phyloP scores from a whole-genome alignment of 164 flowering plant genomes.

The Brasenia schreberi region DNA sequence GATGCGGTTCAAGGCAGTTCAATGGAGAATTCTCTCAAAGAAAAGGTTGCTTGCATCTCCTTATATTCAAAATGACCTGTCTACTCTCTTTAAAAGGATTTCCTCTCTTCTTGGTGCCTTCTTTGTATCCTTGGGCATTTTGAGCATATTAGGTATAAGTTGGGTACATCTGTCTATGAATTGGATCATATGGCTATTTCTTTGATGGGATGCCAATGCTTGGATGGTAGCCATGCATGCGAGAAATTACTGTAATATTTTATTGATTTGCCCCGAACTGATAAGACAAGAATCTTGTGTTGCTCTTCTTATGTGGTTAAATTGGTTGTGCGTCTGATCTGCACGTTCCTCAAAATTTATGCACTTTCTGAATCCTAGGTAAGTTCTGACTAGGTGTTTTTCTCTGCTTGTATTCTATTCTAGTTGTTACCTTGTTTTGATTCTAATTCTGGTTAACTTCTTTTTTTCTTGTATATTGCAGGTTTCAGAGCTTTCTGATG shows the following conservation, averaged over 20 bases:
- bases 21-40: neutral
- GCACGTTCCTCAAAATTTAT: neutral
- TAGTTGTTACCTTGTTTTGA: neutral
- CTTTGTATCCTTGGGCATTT: too few relatives aligned
- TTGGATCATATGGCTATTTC: too few relatives aligned
- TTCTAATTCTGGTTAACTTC: neutral
- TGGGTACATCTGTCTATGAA: neutral
- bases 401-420: neutral
- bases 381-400: neutral
- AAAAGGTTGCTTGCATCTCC: neutral
- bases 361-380: neutral
- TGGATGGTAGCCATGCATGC: neutral
- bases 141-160: too few relatives aligned
- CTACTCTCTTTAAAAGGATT: too few relatives aligned
- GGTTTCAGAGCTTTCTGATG: neutral
- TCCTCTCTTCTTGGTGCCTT: too few relatives aligned
- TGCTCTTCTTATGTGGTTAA: neutral
- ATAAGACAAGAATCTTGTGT: too few relatives aligned
- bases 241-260: too few relatives aligned
- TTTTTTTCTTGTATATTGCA: neutral
- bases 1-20: slow-evolving; percentile 1
- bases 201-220: neutral
- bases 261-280: too few relatives aligned
- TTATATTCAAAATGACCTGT: too few relatives aligned
- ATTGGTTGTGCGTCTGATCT: neutral